A percentile compares a stretch with the other conserved stretches of the same genome.
Conservation (phyloP, 352 stramenopile genomes). For the Peronospora destructor region DNA sequence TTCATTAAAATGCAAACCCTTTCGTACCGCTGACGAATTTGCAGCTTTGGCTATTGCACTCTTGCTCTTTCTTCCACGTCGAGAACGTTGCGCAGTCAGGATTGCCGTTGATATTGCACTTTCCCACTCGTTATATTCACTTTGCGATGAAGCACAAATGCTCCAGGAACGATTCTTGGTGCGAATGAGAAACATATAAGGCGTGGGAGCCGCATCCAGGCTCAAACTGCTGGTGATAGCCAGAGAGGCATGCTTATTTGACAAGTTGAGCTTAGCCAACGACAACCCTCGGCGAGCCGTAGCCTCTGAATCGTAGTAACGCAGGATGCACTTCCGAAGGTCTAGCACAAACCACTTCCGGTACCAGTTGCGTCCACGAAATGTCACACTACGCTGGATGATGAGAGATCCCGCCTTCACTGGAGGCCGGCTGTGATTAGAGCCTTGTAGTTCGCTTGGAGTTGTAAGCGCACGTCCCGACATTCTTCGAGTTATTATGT, state of each 20-base stretch:
- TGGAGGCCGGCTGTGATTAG: slow-evolving; percentile 3
- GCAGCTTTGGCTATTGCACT: slow-evolving; percentile 27
- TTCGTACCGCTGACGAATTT: slow-evolving; percentile 15
- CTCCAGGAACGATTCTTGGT: slow-evolving; percentile 65
- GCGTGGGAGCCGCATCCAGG: slow-evolving; percentile 52
- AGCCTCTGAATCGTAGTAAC: slow-evolving; percentile 70
- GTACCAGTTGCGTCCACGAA: slow-evolving; percentile 67
- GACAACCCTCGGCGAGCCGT: slow-evolving; percentile 48
- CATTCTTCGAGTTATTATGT: slow-evolving; percentile 22
- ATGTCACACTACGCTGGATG: slow-evolving; percentile 65
- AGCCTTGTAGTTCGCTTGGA: slow-evolving; percentile 11
- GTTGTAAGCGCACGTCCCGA: slow-evolving; percentile 6
- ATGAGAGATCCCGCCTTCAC: slow-evolving; percentile 56
- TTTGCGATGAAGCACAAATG: slow-evolving; percentile 46
- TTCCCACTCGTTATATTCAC: slow-evolving; percentile 63
- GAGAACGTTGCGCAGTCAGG: slow-evolving; percentile 46
- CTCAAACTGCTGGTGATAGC: slow-evolving; percentile 52
- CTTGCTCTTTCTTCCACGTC: slow-evolving; percentile 28
- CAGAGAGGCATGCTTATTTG: slow-evolving; percentile 52
- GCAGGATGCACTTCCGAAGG: slow-evolving; percentile 46
- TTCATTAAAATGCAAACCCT: slow-evolving; percentile 16
- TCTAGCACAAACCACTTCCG: slow-evolving; percentile 79
- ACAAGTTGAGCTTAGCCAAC: slow-evolving; percentile 56
- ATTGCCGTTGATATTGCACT: slow-evolving; percentile 71
- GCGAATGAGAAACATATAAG: slow-evolving; percentile 64